These are phyloP conservation scores for Selaginella tamariscina DNA, from an alignment of 75 land plant genomes.

Conservation along the genomic window DNA sequence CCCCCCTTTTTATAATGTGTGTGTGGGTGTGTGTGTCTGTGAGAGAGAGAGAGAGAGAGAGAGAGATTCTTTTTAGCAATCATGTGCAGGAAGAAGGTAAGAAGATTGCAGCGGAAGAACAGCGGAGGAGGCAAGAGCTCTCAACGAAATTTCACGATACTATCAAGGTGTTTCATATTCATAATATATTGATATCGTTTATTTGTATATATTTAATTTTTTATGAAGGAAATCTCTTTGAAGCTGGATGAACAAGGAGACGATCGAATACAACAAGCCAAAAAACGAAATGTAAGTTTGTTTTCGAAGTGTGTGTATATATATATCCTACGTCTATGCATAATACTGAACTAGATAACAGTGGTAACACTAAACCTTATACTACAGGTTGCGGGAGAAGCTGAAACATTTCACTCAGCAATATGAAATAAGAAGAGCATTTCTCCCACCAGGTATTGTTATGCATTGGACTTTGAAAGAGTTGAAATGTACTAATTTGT, in stretches of 20 bases:
- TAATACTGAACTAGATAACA: too few species aligned
- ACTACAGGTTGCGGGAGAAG: slow-evolving; percentile 57
- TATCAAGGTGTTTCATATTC: slow-evolving; percentile 52
- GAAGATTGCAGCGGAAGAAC: slow-evolving; percentile 72
- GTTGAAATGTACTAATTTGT: slow-evolving; percentile 1
- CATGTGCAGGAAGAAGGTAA: slow-evolving; percentile 74
- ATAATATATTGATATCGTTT: background rate
- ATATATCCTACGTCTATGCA: too few species aligned
- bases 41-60: background rate
- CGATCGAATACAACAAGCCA: slow-evolving; percentile 62
- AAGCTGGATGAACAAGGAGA: slow-evolving; percentile 88
- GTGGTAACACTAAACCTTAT: background rate
- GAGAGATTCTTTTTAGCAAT: background rate
- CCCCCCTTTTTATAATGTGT: slow-evolving; percentile 8
- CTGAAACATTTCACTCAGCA: slow-evolving; percentile 75
- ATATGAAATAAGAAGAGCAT: slow-evolving; percentile 62
- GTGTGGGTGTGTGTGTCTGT: background rate
- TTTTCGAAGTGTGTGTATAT: background rate
- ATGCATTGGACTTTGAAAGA: too few species aligned
- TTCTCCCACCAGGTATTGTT: slow-evolving; percentile 70
- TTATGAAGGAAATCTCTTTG: slow-evolving; percentile 27
- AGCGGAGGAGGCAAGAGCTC: slow-evolving; percentile 64
- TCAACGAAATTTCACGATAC: slow-evolving; percentile 82
- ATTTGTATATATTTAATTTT: slow-evolving; percentile 37
- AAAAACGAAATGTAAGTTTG: slow-evolving; percentile 86